Conservation (phyloP, 768 basidiomycete species). For the Termitomyces sp. region DNA sequence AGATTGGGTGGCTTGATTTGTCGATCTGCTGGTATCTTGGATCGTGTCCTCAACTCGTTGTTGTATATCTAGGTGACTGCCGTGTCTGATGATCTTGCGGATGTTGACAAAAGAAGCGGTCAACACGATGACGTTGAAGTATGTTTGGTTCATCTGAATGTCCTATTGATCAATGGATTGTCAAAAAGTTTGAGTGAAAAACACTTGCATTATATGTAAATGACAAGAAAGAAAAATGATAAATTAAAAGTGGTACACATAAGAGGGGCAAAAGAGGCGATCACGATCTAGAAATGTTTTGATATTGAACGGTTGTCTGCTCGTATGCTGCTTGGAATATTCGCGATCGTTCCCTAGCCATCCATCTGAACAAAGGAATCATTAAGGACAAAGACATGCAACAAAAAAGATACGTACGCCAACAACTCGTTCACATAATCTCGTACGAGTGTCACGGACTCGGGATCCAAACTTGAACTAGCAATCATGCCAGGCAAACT, state of each 20-base stretch:
- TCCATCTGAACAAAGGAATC: constrained; percentile 51
- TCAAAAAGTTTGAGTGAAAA: background rate
- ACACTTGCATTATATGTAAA: background rate
- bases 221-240: constrained; percentile 1
- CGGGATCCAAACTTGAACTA: constrained; percentile 85
- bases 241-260: background rate
- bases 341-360: constrained; percentile 70
- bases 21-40: background rate
- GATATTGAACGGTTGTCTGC: constrained; percentile 71
- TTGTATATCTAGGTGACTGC: background rate
- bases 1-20: background rate
- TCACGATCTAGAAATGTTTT: constrained; percentile 79
- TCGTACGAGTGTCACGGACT: constrained; percentile 76
- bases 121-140: too few species aligned
- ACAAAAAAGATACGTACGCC: constrained; percentile 42
- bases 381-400: background rate
- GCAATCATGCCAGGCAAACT: constrained; percentile 90
- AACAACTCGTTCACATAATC: constrained; percentile 92
- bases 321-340: constrained; percentile 82
- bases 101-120: background rate
- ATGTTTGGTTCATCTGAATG: background rate
- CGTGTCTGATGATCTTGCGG: background rate
- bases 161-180: background rate
- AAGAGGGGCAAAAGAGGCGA: background rate
- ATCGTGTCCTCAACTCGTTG: background rate